A percentile compares a stretch with the other conserved stretches of the same genome.
Conservation (phyloP, 139 green algal species). For the Tetradesmus obliquus region DNA sequence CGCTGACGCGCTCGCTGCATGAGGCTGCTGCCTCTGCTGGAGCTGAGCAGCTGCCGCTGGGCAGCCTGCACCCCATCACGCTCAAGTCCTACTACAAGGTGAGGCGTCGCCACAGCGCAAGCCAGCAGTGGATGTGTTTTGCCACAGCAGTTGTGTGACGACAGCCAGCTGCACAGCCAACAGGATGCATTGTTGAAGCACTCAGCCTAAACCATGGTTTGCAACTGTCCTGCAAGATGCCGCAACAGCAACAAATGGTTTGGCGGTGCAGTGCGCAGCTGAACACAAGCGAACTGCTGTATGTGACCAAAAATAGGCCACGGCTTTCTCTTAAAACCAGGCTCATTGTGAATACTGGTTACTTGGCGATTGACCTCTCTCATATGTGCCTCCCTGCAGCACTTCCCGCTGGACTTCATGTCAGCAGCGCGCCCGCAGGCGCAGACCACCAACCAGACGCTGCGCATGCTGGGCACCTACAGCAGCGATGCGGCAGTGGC, state of each 20-base stretch:
- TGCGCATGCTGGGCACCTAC: constrained; percentile 47
- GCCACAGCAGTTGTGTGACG: background rate
- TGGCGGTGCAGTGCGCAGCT: too few relatives aligned
- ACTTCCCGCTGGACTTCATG: constrained; percentile 36
- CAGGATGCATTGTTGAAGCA: too few relatives aligned
- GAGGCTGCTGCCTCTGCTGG: background rate
- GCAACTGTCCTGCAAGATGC: too few relatives aligned
- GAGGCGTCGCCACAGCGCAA: background rate
- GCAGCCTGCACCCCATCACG: constrained; percentile 39
- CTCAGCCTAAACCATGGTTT: too few relatives aligned
- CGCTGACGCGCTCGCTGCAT: constrained; percentile 3
- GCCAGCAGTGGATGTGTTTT: background rate
- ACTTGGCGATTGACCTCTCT: background rate
- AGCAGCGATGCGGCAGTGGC: constrained; percentile 6
- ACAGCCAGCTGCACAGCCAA: too few relatives aligned
- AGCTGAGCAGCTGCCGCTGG: background rate
- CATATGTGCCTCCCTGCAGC: background rate
- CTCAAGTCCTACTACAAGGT: constrained; percentile 44
- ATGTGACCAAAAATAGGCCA: too few relatives aligned
- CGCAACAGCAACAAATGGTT: too few relatives aligned
- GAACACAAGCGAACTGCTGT: too few relatives aligned
- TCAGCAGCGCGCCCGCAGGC: constrained; percentile 13
- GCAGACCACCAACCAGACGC: constrained; percentile 40
- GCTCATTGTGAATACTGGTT: too few relatives aligned
- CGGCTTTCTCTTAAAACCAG: too few relatives aligned